A percentile compares a stretch with the other conserved stretches of the same genome.
Conservation (phyloP, 257 asterid genomes). For the Galeopsis tetrahit region DNA sequence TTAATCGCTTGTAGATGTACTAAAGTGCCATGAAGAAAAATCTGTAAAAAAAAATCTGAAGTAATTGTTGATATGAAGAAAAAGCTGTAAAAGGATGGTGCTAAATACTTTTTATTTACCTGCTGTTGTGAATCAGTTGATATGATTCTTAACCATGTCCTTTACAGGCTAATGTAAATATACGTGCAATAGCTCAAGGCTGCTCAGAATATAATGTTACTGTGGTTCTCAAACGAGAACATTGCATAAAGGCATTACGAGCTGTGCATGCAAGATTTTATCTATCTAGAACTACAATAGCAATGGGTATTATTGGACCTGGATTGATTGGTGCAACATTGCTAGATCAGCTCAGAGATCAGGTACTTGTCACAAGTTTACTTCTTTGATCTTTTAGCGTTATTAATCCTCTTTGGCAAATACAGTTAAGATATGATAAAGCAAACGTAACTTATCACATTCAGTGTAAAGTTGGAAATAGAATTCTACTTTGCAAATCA, state of each 20-base stretch:
- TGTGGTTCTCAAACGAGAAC: slow-evolving; percentile 91
- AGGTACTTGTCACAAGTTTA: slow-evolving; percentile 50
- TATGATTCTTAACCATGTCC: slow-evolving; percentile 31
- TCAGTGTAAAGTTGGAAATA: slow-evolving; percentile 5
- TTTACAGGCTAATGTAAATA: slow-evolving; percentile 91
- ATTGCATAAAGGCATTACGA: slow-evolving; percentile 87
- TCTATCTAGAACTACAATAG: slow-evolving; percentile 87
- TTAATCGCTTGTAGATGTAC: background rate
- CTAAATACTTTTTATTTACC: background rate
- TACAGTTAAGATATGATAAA: slow-evolving; percentile 5
- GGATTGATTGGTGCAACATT: slow-evolving; percentile 96
- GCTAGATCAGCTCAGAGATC: slow-evolving; percentile 94
- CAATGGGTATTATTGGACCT: slow-evolving; percentile 96
- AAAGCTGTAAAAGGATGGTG: background rate
- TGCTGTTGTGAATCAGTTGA: slow-evolving; percentile 21
- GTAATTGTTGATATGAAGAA: background rate
- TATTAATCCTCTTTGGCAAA: background rate
- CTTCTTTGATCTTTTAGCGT: background rate
- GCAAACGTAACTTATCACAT: slow-evolving; percentile 9
- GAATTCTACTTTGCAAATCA: background rate
- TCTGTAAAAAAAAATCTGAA: slow-evolving; percentile 20
- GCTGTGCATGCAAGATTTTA: slow-evolving; percentile 99
- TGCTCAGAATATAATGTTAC: slow-evolving; percentile 96
- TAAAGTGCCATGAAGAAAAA: background rate
- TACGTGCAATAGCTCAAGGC: slow-evolving; percentile 99